Evolutionary conservation across 331 rosid species (phyloP).

Genomic region (Pyrus hybrid): DNA sequence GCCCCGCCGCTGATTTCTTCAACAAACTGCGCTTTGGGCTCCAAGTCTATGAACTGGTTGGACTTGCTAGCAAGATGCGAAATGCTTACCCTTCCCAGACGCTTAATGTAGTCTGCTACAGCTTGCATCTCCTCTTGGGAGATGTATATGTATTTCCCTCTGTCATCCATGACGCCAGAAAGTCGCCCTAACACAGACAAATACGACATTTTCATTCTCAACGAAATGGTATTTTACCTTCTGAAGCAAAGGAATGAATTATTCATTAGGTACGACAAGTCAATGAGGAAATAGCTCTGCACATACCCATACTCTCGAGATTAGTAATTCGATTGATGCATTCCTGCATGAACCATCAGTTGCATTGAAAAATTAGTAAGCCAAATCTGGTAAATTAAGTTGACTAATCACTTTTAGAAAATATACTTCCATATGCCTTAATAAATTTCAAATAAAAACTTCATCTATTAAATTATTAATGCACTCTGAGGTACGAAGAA

Average conservation of each 20-base stretch:
- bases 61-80: constrained; percentile 93
- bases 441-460: background rate
- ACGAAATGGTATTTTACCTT: background rate
- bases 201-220: background rate
- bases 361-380: constrained; percentile 3
- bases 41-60: constrained; percentile 96
- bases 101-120: constrained; percentile 82
- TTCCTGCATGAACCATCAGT: constrained; percentile 53
- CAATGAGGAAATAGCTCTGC: background rate
- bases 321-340: constrained; percentile 86
- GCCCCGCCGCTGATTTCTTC: constrained; percentile 49
- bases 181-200: constrained; percentile 57
- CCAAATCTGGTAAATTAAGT: background rate
- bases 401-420: background rate
- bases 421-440: background rate
- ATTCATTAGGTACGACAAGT: background rate
- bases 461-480: background rate
- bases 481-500: background rate
- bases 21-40: constrained; percentile 59
- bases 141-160: constrained; percentile 91
- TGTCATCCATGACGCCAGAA: constrained; percentile 97
- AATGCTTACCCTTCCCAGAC: constrained; percentile 90
- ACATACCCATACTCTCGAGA: constrained; percentile 81
- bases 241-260: background rate
- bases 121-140: constrained; percentile 94